phyloP scores from a whole-genome alignment of 108 stramenopile species.

The Nitzschia sp. region DNA sequence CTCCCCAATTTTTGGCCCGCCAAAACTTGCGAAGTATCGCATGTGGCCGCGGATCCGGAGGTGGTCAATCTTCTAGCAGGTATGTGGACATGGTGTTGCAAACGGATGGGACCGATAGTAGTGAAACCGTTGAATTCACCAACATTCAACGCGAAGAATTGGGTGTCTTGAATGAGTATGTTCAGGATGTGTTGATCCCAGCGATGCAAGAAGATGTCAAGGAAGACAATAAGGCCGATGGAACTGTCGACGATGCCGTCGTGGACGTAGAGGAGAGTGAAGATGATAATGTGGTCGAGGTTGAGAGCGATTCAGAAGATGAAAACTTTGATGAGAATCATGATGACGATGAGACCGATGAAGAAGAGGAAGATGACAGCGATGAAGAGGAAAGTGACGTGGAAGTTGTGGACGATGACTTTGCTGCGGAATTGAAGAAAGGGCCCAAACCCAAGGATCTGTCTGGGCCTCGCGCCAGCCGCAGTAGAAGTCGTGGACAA shows the following conservation, averaged over 20 bases:
- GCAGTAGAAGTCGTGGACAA: background rate
- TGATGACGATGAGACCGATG: conserved; percentile 19
- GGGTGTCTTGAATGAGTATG: conserved; percentile 60
- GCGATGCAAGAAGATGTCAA: conserved; percentile 64
- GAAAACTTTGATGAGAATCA: conserved; percentile 26
- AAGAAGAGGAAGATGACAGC: conserved; percentile 31
- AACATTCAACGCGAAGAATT: conserved; percentile 78
- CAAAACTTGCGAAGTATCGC: conserved; percentile 55
- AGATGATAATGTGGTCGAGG: conserved; percentile 19
- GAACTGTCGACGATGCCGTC: conserved; percentile 9
- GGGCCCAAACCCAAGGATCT: background rate
- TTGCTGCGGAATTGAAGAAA: conserved; percentile 19
- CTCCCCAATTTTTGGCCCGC: conserved; percentile 69
- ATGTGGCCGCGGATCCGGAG: conserved; percentile 66
- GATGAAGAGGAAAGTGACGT: conserved; percentile 17
- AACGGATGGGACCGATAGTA: conserved; percentile 15
- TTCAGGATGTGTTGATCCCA: conserved; percentile 67
- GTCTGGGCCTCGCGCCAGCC: conserved; percentile 12
- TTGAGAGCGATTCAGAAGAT: conserved; percentile 6
- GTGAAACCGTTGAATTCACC: conserved; percentile 63
- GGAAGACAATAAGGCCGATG: background rate
- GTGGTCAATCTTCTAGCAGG: conserved; percentile 37
- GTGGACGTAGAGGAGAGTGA: conserved; percentile 27
- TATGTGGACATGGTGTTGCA: conserved; percentile 67
- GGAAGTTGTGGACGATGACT: conserved; percentile 19